These are phyloP conservation scores for Vaccinium corymbosum DNA, from an alignment of 148 eudicot genomes.

Conservation along the genomic window DNA sequence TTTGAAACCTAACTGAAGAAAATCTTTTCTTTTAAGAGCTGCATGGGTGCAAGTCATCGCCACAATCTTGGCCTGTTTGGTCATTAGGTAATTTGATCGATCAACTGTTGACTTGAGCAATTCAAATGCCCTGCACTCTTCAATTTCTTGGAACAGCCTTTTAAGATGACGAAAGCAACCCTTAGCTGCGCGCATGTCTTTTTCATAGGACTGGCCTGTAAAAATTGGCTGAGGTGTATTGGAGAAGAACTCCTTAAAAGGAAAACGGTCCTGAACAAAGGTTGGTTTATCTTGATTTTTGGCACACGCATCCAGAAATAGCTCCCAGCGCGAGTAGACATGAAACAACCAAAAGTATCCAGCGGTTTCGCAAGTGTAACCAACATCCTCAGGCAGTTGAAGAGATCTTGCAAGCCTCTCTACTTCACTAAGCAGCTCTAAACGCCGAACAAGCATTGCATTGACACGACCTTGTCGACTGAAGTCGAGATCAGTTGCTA, in stretches of 20 bases:
- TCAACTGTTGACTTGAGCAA: slow-evolving; percentile 92
- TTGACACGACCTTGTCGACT: slow-evolving; percentile 99
- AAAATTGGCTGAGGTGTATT: slow-evolving; percentile 83
- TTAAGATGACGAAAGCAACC: slow-evolving; percentile 94
- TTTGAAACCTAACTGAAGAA: slow-evolving; percentile 87
- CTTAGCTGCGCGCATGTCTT: slow-evolving; percentile 90
- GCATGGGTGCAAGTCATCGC: slow-evolving; percentile 99
- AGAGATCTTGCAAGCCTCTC: slow-evolving; percentile 97
- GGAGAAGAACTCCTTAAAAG: slow-evolving; percentile 83
- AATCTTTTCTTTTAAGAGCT: slow-evolving; percentile 95
- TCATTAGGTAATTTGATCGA: slow-evolving; percentile 92
- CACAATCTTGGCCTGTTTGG: slow-evolving; percentile 96
- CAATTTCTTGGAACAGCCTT: slow-evolving; percentile 91
- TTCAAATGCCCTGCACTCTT: slow-evolving; percentile 98
- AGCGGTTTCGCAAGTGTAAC: slow-evolving; percentile 97
- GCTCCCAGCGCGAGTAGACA: slow-evolving; percentile 98
- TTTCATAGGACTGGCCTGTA: slow-evolving; percentile 68
- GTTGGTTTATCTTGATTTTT: slow-evolving; percentile 64
- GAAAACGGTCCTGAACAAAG: slow-evolving; percentile 76
- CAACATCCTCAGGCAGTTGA: slow-evolving; percentile 95
- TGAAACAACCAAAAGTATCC: slow-evolving; percentile 97
- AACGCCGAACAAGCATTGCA: slow-evolving; percentile 94
- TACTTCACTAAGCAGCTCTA: slow-evolving; percentile 93
- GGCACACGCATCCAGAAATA: slow-evolving; percentile 79
- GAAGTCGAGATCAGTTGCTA: slow-evolving; percentile 96